Evolutionary conservation across 768 basidiomycete species (phyloP), one percentile per base, ranked within the genome.

Genomic region (Kwoniella heveanensis): DNA sequence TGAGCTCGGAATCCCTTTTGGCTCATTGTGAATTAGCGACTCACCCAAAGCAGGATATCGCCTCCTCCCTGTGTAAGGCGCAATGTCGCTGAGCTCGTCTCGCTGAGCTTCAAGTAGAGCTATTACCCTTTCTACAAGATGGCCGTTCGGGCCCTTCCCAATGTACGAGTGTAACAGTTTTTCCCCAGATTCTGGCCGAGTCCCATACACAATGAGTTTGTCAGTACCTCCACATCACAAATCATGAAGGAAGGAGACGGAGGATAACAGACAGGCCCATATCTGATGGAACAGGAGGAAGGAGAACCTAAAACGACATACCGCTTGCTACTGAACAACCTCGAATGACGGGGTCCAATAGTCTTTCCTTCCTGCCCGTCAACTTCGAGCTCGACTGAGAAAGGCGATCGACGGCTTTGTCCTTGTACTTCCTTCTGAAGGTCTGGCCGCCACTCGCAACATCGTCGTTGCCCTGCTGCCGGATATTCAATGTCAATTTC

Each of bases 51-150:
- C 65, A 2, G 67, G 65, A 21, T 64, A 48, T 29, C 48, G 57
- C 4, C 52, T 36, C 17, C 58, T 63, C 21, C 63, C 60, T 2
- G 60, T 61, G 47, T 62, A 72, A 3, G 52, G 60, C 36, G 53
- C 30, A 10, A 71, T 30, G 22, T 65, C 67, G 1, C 59, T 19
- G 46, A 76, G 32, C 30, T 76, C 71, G 8, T 62, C 65, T 27
- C 61, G 26, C 49, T 76, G 74, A 21, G 74, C 69, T 39, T 72
- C 65, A 5, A 76, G 51, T 1, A 76, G 47, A 13, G 37, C 21
- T 12, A 69, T 59, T n/a, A 70, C 65, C 12, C 67, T 53, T 13
- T 29, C 46, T 10, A 59, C 19, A 15, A 60, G 22, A 17, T 39
- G 37, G 44, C 22, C 17, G 17, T 57, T 32, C 1, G 48, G 50